phyloP scores from a whole-genome alignment of 306 rosid genomes.

The Inga leiocalycina region DNA sequence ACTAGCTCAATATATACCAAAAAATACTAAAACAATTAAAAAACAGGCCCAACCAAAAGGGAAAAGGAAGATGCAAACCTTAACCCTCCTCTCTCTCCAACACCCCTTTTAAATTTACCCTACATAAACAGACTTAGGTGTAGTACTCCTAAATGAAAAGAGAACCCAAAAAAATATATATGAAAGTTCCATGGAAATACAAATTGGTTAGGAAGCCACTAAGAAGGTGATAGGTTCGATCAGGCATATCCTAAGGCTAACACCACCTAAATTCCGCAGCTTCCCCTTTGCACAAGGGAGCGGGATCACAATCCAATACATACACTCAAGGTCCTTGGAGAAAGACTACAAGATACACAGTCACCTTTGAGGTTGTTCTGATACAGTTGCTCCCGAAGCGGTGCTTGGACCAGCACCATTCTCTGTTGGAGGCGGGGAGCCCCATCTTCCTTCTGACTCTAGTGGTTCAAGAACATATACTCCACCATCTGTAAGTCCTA shows the following conservation, averaged over 20 bases:
- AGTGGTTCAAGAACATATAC: constrained; percentile 92
- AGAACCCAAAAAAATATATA: background rate
- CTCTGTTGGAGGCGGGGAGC: constrained; percentile 82
- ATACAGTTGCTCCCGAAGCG: constrained; percentile 57
- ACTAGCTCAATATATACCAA: constrained; percentile 42
- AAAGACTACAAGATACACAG: constrained; percentile 36
- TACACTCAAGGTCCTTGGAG: constrained; percentile 41
- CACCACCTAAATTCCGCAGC: constrained; percentile 57
- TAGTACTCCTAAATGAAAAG: constrained; percentile 41
- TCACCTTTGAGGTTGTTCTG: constrained; percentile 91
- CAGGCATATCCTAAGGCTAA: constrained; percentile 62
- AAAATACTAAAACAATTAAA: background rate
- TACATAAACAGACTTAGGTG: constrained; percentile 26
- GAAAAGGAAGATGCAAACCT: constrained; percentile 35
- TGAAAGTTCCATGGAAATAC: constrained; percentile 40
- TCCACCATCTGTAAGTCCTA: constrained; percentile 93
- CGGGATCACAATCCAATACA: constrained; percentile 48
- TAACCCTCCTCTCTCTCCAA: constrained; percentile 36
- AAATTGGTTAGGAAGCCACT: constrained; percentile 48
- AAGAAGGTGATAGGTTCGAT: constrained; percentile 49
- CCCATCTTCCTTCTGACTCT: constrained; percentile 97
- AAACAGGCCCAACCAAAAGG: constrained; percentile 15
- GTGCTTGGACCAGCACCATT: constrained; percentile 94
- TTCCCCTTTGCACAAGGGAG: constrained; percentile 58
- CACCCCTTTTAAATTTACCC: constrained; percentile 45